These are phyloP conservation scores for Coemansia sp. DNA, from an alignment of 192 early-diverging fungal species.

Conservation along the genomic window DNA sequence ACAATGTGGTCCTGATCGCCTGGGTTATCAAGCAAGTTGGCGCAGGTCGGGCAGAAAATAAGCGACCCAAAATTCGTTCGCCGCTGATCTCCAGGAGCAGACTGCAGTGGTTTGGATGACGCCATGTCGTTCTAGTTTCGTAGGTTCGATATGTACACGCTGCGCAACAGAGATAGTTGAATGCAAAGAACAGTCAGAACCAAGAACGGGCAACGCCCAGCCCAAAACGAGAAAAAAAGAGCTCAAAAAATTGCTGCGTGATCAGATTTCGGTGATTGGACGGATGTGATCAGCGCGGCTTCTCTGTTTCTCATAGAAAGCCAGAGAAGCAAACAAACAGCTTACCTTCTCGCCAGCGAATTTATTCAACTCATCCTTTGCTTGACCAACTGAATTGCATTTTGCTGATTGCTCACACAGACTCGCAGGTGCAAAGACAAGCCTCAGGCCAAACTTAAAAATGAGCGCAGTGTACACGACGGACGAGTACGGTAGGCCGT, in stretches of 20 bases:
- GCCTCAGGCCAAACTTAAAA: constrained; percentile 3
- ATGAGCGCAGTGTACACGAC: constrained; percentile 82
- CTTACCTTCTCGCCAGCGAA: not conserved
- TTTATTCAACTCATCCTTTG: not conserved
- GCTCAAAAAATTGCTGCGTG: not conserved
- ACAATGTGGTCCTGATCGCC: constrained; percentile 73
- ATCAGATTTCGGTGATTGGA: not conserved
- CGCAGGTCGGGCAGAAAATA: constrained; percentile 89
- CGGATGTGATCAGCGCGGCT: not conserved
- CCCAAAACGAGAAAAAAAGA: not conserved
- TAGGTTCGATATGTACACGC: not conserved
- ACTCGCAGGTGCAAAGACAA: not conserved
- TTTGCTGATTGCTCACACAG: not conserved
- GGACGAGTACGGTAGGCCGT: constrained; percentile 75
- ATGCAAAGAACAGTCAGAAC: not conserved
- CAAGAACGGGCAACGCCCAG: not conserved
- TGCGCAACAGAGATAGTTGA: not conserved
- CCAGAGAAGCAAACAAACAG: no score
- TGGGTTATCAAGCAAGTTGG: constrained; percentile 85
- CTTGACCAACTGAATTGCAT: not conserved
- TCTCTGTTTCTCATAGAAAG: not conserved
- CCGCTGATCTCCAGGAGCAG: constrained; percentile 14
- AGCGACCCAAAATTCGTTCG: constrained; percentile 63
- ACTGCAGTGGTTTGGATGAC: not conserved
- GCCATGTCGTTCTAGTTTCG: not conserved